Base-by-base conservation (phyloP, 78 protist species). In the Cavenderia fasciculata region DNA sequence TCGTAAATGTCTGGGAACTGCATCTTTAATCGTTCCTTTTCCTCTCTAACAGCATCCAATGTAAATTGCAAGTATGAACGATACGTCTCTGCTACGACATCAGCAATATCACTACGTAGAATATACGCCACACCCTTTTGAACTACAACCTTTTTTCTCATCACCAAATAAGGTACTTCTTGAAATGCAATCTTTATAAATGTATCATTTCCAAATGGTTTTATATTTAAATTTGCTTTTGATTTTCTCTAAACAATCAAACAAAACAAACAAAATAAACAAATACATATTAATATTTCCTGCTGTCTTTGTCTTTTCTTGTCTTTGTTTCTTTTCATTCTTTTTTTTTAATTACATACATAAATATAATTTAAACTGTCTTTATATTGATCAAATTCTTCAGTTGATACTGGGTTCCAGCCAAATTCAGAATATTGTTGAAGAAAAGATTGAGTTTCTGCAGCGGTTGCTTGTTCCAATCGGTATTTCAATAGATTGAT, bases 161-260 rank as follows among this genome's bases (percentile, higher is more conserved):
- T 68, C 2, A 79, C 16, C 40, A 79, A 66, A 40, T 41, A 25
- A 41, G 89, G 54, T 41, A 79, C 62, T 25, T 79, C 89, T 66
- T 79, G 61, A 23, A 65, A 52, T 65, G 78, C 71, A 29, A 79
- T 54, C 89, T 79, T 40, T 36, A 46, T 18, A 8, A 57, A 59
- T 23, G 12, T 49, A 8, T 4, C 3, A 33, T 47, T 14, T 14
- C 4, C 10, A 57, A n/a, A 57, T 61, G 46, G 2, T 44, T 14
- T 8, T 49, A 23, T 16, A 29, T 66, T 43, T 43, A 49, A 49
- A 54, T 49, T 49, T 49, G 79, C 16, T 36, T 21, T 41, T 2
- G 7, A 14, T 14, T 31, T 65, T 36, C n/a, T n/a, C n/a, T n/a
- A n/a, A n/a, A n/a, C n/a, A n/a, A n/a, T n/a, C n/a, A n/a, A n/a